These are phyloP conservation scores for Iris macrosiphon DNA, from an alignment of 106 monocot genomes.

Conservation along the genomic window DNA sequence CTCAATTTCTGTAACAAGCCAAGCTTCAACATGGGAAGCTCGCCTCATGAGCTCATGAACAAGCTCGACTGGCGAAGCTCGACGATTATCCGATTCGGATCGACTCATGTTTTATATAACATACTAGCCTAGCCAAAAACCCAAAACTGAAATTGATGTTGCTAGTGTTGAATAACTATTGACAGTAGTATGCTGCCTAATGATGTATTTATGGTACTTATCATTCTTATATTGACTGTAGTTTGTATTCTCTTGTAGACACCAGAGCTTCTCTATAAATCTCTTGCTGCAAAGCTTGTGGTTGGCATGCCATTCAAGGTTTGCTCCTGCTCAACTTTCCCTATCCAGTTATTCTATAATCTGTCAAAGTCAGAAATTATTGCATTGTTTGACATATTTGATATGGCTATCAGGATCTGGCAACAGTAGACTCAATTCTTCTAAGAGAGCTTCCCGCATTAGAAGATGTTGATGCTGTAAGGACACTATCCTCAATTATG, in stretches of 20 bases:
- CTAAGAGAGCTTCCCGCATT: slow-evolving; percentile 77
- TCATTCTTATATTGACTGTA: slow-evolving; percentile 3
- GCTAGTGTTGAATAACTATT: too few relatives aligned
- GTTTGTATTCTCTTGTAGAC: slow-evolving; percentile 35
- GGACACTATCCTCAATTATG: slow-evolving; percentile 7
- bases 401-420: slow-evolving; percentile 69
- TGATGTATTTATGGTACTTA: neutral
- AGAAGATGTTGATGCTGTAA: slow-evolving; percentile 84
- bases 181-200: neutral
- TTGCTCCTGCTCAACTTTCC: neutral
- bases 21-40: too few relatives aligned
- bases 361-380: neutral
- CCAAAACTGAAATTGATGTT: too few relatives aligned
- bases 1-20: too few relatives aligned
- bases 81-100: too few relatives aligned
- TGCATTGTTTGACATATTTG: slow-evolving; percentile 8
- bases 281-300: slow-evolving; percentile 87
- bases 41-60: too few relatives aligned
- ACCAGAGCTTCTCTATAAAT: slow-evolving; percentile 88
- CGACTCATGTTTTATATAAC: too few relatives aligned
- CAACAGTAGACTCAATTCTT: slow-evolving; percentile 97
- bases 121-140: too few relatives aligned
- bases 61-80: too few relatives aligned
- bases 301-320: slow-evolving; percentile 99
- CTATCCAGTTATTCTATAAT: neutral